Evolutionary conservation across 1,284 basidiomycete genomes (phyloP).

Genomic region (Sporisorium scitamineum): DNA sequence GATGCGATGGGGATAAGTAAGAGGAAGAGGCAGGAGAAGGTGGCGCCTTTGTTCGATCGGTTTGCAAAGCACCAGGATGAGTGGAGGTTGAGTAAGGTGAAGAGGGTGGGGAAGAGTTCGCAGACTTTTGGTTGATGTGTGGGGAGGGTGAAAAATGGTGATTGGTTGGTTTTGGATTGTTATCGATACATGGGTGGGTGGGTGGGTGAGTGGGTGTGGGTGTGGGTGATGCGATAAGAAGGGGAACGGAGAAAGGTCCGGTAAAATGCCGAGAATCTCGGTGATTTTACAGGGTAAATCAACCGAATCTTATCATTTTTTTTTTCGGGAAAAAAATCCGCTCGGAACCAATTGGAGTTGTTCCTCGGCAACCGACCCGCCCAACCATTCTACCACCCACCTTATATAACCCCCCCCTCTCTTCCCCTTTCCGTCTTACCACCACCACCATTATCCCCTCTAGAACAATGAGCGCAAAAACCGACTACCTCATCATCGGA

Average conservation of each 20-base stretch:
- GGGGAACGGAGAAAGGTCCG: too few species aligned
- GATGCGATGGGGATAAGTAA: constrained; percentile 96
- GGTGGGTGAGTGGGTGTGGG: too few species aligned
- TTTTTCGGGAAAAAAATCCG: neutral
- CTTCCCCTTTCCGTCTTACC: too few species aligned
- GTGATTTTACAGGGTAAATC: neutral
- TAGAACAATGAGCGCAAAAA: too few species aligned
- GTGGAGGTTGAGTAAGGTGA: constrained; percentile 54
- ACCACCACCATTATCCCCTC: too few species aligned
- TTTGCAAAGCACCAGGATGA: constrained; percentile 59
- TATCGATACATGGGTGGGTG: too few species aligned
- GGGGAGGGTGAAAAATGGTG: neutral
- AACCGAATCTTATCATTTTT: neutral
- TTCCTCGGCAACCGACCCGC: too few species aligned
- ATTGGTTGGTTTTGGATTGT: neutral
- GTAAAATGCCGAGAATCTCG: neutral
- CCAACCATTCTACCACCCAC: too few species aligned
- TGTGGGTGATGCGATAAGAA: too few species aligned
- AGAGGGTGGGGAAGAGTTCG: constrained; percentile 44
- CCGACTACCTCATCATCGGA: constrained; percentile 74
- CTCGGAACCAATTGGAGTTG: too few species aligned
- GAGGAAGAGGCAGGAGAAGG: constrained; percentile 96
- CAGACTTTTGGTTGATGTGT: constrained; percentile 46
- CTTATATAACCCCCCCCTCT: too few species aligned
- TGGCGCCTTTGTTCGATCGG: constrained; percentile 81